Evolutionary conservation across 495 filamentous ascomycete species (phyloP), one percentile per base, ranked within the genome.

Genomic region (Xylaria telfairii): DNA sequence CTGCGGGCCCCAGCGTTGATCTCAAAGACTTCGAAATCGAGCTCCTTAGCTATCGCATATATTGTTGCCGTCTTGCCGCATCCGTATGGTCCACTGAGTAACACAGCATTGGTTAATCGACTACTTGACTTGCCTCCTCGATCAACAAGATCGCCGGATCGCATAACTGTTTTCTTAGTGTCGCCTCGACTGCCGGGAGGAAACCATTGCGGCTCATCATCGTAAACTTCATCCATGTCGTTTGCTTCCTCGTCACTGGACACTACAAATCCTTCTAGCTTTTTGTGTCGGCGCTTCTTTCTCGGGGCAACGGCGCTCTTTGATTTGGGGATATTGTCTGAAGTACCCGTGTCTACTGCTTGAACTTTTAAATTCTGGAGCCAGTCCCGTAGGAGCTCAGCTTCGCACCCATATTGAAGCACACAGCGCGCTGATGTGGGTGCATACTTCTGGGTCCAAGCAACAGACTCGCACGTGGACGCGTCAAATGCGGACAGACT

Each of bases 11-110:
- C 88, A 7, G 95, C 78, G 72, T 96, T 97, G 75, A 99, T 92
- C 80, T 99, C 96, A 73, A 98, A 98, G 6, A 99, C 89, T 69
- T 97, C 93, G 78, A 95, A 98, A 26, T 90, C 95, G 28, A 97
- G 87, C 82, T 99, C 96, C 74, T 94, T 96, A 2, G 96, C 96
- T n/a, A 94, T 92, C 5, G 96, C 96, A 80, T 97, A 94, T 0
- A 97, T 90, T 1, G 93, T 90, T 19, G 96, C 95, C 15, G 94
- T 96, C 80, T 99, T 99, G 9, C 96, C 96, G 77, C 91, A 97
- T 2, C 96, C 96, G 67, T 89, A 83, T 1, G 96, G 94, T 6
- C 96, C 96, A 76, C 94, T 98, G 37, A 99, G 85, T 7, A 99
- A 80, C 34, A 97, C 88, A 2, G 90, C 88, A 71, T 90, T 90